Base-by-base conservation (phyloP, 352 stramenopile genomes). In the Phytophthora aleatoria region DNA sequence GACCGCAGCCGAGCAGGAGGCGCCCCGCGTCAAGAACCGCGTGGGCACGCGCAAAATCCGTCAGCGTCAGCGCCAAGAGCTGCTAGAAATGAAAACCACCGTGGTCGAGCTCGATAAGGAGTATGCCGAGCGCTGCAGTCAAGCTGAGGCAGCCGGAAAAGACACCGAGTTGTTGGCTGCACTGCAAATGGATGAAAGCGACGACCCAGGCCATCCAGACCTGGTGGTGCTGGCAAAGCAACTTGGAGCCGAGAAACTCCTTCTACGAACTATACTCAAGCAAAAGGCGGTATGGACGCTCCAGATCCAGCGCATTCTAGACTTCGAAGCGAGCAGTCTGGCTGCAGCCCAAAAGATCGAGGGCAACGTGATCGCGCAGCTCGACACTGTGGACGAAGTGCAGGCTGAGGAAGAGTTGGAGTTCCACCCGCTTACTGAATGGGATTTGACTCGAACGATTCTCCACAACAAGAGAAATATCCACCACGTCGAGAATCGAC, bases 201-300 rank as follows among this genome's bases (percentile, higher is more conserved):
- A 43, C 20, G 38, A 49, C 0, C 10, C 42, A 50, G 28, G 42
- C 7, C 41, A 59, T 28, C 31, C 30, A 30, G 54, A 73, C 24
- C 44, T 61, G 11, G 36, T 68, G 15, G 57, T 47, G 1, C n/a
- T 64, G 4, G 50, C 59, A 26, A 76, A 74, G 20, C 61, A 57
- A 31, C 69, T 83, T 9, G 71, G 74, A 31, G 74, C 74, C 15
- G 74, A 83, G 49, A 83, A 81, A 39, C 48, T 83, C 12, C 52
- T 64, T 16, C 43, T 83, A n/a, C 60, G 72, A 38, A 57, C 52
- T 0, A 62, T 62, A 42, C 58, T 79, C 50, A 66, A 79, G 41
- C 51, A 74, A n/a, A 69, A 77, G 27, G 47, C 49, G 15, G 24
- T 44, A 10, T 79, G 67, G 68, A 41, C 35, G 12, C 35, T 41